A percentile compares a stretch with the other conserved stretches of the same genome.
phyloP scores from a whole-genome alignment of 2,329 filamentous ascomycete genomes.

The Fusarium concolor region DNA sequence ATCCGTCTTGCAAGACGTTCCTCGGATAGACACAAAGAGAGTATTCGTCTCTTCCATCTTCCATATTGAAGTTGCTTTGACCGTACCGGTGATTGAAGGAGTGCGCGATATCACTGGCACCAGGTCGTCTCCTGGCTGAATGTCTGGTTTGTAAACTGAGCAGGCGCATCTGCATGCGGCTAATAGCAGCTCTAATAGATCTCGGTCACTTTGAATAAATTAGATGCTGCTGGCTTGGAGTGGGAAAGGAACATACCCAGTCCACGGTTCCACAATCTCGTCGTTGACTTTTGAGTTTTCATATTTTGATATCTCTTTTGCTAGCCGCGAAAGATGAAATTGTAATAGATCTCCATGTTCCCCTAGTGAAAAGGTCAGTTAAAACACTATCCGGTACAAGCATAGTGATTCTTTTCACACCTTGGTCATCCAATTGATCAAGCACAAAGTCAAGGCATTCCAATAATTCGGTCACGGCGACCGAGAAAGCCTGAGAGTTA shows the following conservation, averaged over 20 bases:
- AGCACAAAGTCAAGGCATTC: constrained; percentile 42
- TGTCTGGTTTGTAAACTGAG: constrained; percentile 30
- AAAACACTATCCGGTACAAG: neutral
- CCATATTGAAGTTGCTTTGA: constrained; percentile 42
- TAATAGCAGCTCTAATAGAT: constrained; percentile 17
- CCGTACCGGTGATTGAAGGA: constrained; percentile 30
- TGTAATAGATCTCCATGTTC: constrained; percentile 39
- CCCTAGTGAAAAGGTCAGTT: neutral
- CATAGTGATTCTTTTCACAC: neutral
- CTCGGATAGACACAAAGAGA: constrained; percentile 37
- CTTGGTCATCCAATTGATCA: constrained; percentile 36
- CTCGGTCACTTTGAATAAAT: neutral
- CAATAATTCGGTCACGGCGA: constrained; percentile 35
- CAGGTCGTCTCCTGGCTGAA: constrained; percentile 15
- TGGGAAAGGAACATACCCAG: constrained; percentile 2
- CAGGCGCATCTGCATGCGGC: constrained; percentile 38
- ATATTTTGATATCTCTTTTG: constrained; percentile 38
- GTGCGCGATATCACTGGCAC: constrained; percentile 34
- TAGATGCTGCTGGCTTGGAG: neutral
- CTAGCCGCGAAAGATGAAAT: constrained; percentile 36
- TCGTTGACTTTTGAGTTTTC: constrained; percentile 28
- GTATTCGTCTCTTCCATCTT: constrained; percentile 19
- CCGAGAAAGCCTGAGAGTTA: constrained; percentile 38
- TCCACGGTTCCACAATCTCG: constrained; percentile 16
- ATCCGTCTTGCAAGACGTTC: constrained; percentile 35